These are phyloP conservation scores for Globisporangium iwayamae DNA, from an alignment of 352 stramenopile genomes.

Conservation along the genomic window DNA sequence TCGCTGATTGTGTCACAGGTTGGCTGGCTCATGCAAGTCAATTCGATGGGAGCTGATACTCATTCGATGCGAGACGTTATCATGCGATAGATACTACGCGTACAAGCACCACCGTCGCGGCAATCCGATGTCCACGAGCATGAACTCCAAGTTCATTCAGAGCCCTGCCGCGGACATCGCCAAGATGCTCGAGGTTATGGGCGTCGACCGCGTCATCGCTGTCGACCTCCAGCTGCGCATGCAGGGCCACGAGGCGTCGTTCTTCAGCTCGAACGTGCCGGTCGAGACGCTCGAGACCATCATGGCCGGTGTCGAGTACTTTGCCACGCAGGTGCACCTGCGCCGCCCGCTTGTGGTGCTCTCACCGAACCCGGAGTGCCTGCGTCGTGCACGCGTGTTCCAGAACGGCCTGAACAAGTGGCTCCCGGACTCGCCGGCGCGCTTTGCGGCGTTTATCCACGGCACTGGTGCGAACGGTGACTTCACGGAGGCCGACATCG, in stretches of 20 bases:
- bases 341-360: slow-evolving; percentile 83
- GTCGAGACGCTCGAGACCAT: slow-evolving; percentile 93
- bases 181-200: slow-evolving; percentile 94
- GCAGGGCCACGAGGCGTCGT: slow-evolving; percentile 87
- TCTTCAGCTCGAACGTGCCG: slow-evolving; percentile 89
- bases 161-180: slow-evolving; percentile 85
- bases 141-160: slow-evolving; percentile 92
- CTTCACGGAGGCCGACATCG: slow-evolving; percentile 74
- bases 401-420: slow-evolving; percentile 86
- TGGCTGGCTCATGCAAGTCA: background rate
- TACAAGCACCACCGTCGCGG: slow-evolving; percentile 91
- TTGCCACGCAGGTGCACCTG: slow-evolving; percentile 81
- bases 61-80: background rate
- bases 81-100: slow-evolving; percentile 75
- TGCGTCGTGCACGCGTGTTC: slow-evolving; percentile 83
- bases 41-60: slow-evolving; percentile 1
- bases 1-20: background rate
- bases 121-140: slow-evolving; percentile 81
- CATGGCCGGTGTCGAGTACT: slow-evolving; percentile 90
- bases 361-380: slow-evolving; percentile 84
- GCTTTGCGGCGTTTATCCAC: slow-evolving; percentile 83
- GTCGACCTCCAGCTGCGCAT: slow-evolving; percentile 91
- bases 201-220: slow-evolving; percentile 91
- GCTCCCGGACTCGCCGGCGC: slow-evolving; percentile 74
- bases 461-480: slow-evolving; percentile 53